A percentile compares a stretch with the other conserved stretches of the same genome.
phyloP scores from a whole-genome alignment of 176 grass and related monocot species.

The Neostapfia colusana region DNA sequence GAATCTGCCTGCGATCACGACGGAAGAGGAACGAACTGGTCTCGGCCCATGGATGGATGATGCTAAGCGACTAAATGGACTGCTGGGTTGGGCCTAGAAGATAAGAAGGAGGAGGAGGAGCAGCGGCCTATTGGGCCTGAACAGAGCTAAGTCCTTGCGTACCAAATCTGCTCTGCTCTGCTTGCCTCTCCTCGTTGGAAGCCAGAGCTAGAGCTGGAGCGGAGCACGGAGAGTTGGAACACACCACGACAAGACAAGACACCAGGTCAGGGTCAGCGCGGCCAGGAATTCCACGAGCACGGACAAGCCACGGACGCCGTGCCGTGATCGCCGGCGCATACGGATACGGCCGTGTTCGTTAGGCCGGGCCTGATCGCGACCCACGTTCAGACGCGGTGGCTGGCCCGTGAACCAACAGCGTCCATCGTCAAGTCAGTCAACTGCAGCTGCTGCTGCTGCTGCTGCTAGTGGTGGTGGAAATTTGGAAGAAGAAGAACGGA shows the following conservation, averaged over 20 bases:
- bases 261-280: background rate
- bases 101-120: no score
- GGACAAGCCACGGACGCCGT: background rate
- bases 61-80: no score
- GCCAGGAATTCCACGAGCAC: constrained; percentile 20
- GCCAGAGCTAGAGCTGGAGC: background rate
- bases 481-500: background rate
- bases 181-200: background rate
- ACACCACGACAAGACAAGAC: no score
- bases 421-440: background rate
- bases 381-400: background rate
- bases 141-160: no score
- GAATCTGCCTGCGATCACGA: background rate
- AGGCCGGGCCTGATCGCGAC: background rate
- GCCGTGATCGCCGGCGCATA: background rate
- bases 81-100: no score
- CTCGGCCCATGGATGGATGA: no score
- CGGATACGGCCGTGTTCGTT: background rate
- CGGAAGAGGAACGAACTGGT: no score
- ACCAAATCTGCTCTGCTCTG: no score
- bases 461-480: background rate
- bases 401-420: background rate
- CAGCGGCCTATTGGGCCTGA: background rate
- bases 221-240: background rate
- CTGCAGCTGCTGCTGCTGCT: no score